Percentiles rank a stretch among this genome's conserved stretches.
Conservation (phyloP, 1,139 yeast genomes). For the Casaregolazyma suthepensis region DNA sequence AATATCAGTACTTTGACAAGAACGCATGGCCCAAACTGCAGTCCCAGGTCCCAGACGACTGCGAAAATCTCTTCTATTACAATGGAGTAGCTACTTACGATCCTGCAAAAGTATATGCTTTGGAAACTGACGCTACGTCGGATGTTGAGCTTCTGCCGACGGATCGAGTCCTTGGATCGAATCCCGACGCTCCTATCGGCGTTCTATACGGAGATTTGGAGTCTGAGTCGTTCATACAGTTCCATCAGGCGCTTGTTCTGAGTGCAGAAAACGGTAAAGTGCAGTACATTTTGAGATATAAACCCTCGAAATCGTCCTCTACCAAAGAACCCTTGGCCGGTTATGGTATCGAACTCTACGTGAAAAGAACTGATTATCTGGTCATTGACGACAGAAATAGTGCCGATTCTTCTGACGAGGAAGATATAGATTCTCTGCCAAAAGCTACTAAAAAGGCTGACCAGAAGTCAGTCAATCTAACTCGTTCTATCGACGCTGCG, state of each 20-base stretch:
- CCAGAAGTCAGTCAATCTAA: slow-evolving; percentile 14
- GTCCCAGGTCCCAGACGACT: slow-evolving; percentile 20
- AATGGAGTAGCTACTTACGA: slow-evolving; percentile 54
- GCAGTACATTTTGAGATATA: slow-evolving; percentile 70
- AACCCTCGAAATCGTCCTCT: slow-evolving; percentile 31
- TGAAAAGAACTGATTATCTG: slow-evolving; percentile 59
- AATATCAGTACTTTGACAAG: slow-evolving; percentile 46
- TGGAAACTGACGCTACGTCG: slow-evolving; percentile 38
- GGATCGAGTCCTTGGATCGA: slow-evolving; percentile 56
- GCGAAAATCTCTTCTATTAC: slow-evolving; percentile 47
- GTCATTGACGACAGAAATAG: slow-evolving; percentile 51
- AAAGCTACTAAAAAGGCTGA: slow-evolving; percentile 14
- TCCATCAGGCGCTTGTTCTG: slow-evolving; percentile 53
- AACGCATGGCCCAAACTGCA: slow-evolving; percentile 22
- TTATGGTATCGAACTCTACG: slow-evolving; percentile 57
- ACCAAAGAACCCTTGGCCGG: slow-evolving; percentile 44
- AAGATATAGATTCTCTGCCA: slow-evolving; percentile 9
- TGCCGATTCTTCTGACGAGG: slow-evolving; percentile 15
- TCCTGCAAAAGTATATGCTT: slow-evolving; percentile 61
- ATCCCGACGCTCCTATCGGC: slow-evolving; percentile 38
- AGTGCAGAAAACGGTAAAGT: slow-evolving; percentile 62
- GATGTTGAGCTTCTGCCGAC: slow-evolving; percentile 35
- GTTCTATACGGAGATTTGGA: slow-evolving; percentile 47
- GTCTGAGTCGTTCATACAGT: slow-evolving; percentile 44
- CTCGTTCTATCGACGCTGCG: slow-evolving; percentile 17